A percentile compares a stretch with the other conserved stretches of the same genome.
Conservation (phyloP, 805 yeast genomes). For the Limtongia smithiae region DNA sequence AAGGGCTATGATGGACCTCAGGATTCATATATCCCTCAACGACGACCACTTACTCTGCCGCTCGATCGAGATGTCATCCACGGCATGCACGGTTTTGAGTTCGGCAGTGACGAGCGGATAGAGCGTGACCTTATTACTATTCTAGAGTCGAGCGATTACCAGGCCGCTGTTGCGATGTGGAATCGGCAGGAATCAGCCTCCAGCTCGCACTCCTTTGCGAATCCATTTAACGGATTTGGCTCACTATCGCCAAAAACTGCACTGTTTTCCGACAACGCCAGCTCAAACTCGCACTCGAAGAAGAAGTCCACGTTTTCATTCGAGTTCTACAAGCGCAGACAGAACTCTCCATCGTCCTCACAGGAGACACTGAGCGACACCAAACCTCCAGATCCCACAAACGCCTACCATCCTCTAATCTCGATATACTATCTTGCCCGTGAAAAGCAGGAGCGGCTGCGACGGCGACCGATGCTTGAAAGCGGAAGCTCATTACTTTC, state of each 20-base stretch:
- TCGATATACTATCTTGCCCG: conserved; percentile 82
- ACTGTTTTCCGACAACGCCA: conserved; percentile 13
- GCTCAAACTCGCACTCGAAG: background rate
- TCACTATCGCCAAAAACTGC: background rate
- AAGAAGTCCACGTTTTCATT: conserved; percentile 23
- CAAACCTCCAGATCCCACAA: conserved; percentile 66
- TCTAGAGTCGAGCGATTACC: conserved; percentile 64
- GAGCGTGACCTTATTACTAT: conserved; percentile 54
- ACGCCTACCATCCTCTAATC: conserved; percentile 81
- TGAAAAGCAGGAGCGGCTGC: conserved; percentile 43
- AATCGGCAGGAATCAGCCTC: conserved; percentile 29
- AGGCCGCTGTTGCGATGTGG: conserved; percentile 62
- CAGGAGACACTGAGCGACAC: conserved; percentile 24
- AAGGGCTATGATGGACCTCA: conserved; percentile 77
- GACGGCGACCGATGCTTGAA: conserved; percentile 23
- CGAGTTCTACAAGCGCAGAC: conserved; percentile 31
- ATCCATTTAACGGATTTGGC: conserved; percentile 8
- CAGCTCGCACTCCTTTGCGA: background rate
- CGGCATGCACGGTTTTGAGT: conserved; percentile 74
- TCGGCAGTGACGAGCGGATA: conserved; percentile 65
- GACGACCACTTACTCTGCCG: conserved; percentile 71
- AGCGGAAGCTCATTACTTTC: conserved; percentile 7
- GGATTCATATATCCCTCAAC: conserved; percentile 66
- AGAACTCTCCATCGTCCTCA: conserved; percentile 18
- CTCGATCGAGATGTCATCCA: conserved; percentile 62